Evolutionary conservation across 768 basidiomycete genomes (phyloP).

Genomic region (Suillus plorans): DNA sequence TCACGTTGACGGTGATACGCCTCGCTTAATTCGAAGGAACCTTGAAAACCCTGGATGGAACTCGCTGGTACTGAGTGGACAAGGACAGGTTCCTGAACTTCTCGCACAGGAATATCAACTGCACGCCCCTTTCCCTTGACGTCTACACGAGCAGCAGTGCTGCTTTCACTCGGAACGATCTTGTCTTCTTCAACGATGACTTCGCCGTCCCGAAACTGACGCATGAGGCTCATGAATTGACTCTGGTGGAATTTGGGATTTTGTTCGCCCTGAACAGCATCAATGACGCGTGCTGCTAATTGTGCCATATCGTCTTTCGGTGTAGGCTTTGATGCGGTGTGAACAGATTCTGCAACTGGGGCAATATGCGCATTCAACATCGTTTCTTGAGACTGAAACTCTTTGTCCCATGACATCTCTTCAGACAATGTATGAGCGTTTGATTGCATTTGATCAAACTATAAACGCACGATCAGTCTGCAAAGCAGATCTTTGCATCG

Average conservation of each 20-base stretch:
- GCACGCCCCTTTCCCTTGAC: slow-evolving; percentile 74
- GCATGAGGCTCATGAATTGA: slow-evolving; percentile 84
- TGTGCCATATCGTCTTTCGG: slow-evolving; percentile 68
- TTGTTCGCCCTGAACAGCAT: slow-evolving; percentile 69
- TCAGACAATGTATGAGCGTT: background rate
- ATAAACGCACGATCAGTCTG: slow-evolving; percentile 45
- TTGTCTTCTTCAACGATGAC: slow-evolving; percentile 77
- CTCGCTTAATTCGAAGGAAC: slow-evolving; percentile 16
- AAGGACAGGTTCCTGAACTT: slow-evolving; percentile 5
- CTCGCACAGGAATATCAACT: slow-evolving; percentile 13
- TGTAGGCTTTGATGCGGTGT: slow-evolving; percentile 8
- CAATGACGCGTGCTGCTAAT: slow-evolving; percentile 75
- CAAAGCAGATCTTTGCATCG: slow-evolving; percentile 24
- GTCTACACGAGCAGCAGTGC: slow-evolving; percentile 31
- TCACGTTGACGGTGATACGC: slow-evolving; percentile 19
- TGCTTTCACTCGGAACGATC: slow-evolving; percentile 57
- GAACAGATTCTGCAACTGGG: slow-evolving; percentile 4
- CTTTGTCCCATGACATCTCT: slow-evolving; percentile 56
- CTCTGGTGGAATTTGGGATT: slow-evolving; percentile 87
- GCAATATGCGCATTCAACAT: slow-evolving; percentile 28
- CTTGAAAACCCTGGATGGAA: slow-evolving; percentile 18
- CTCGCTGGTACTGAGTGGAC: slow-evolving; percentile 4
- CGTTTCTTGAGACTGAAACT: slow-evolving; percentile 59
- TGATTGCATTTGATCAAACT: background rate
- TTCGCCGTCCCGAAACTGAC: slow-evolving; percentile 75